Evolutionary conservation across 257 asterid species (phyloP).

Genomic region (Solanum pinnatisectum): DNA sequence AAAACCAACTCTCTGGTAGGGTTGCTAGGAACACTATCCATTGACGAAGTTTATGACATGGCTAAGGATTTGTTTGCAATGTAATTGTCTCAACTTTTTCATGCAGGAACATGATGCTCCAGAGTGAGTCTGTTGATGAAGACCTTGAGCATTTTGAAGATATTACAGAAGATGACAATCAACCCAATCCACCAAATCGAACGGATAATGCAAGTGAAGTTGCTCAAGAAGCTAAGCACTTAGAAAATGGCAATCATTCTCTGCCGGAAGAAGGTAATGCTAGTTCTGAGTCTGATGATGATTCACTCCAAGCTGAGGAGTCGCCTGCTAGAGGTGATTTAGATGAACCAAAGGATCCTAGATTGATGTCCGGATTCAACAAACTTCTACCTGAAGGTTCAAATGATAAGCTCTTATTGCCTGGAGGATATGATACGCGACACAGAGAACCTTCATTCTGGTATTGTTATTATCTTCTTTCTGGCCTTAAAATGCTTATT

Average conservation of each 20-base stretch:
- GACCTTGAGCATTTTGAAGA: slow-evolving; percentile 92
- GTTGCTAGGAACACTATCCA: slow-evolving; percentile 2
- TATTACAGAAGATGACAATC: slow-evolving; percentile 41
- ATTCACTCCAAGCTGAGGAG: slow-evolving; percentile 29
- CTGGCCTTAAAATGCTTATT: neutral
- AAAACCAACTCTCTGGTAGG: slow-evolving; percentile 87
- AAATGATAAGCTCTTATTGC: slow-evolving; percentile 9
- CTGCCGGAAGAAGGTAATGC: slow-evolving; percentile 31
- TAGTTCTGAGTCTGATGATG: slow-evolving; percentile 37
- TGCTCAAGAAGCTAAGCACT: slow-evolving; percentile 18
- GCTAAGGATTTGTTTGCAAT: neutral
- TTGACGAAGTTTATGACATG: neutral
- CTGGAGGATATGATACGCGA: slow-evolving; percentile 69
- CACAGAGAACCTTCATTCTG: slow-evolving; percentile 82
- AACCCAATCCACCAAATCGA: slow-evolving; percentile 15
- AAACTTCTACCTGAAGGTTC: slow-evolving; percentile 12
- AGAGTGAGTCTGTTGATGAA: slow-evolving; percentile 72
- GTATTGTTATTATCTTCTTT: slow-evolving; percentile 22
- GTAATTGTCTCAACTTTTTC: neutral
- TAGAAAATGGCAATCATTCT: slow-evolving; percentile 27
- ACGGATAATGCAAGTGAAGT: slow-evolving; percentile 7
- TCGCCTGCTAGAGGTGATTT: slow-evolving; percentile 27
- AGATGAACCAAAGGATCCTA: slow-evolving; percentile 17
- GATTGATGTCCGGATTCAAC: slow-evolving; percentile 12
- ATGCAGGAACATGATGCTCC: slow-evolving; percentile 72